phyloP scores from a whole-genome alignment of 306 rosid genomes.

The Parietaria judaica region DNA sequence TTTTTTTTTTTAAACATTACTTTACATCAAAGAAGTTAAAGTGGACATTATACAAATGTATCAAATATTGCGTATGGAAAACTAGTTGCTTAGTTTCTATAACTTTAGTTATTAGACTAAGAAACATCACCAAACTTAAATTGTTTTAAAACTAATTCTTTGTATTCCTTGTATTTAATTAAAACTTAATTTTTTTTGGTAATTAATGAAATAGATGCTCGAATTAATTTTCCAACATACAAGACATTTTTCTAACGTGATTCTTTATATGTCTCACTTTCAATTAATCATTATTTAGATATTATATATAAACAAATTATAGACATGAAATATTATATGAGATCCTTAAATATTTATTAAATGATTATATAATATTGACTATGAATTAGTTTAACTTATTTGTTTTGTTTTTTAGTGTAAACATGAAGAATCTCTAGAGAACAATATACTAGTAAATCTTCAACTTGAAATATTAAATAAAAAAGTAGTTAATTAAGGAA shows the following conservation, averaged over 20 bases:
- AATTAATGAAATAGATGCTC: background rate
- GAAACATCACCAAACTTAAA: slow-evolving; percentile 6
- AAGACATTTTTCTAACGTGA: background rate
- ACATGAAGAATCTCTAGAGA: no score
- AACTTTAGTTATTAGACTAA: slow-evolving; percentile 4
- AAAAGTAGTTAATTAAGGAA: no score
- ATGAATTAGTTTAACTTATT: no score
- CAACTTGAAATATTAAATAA: no score
- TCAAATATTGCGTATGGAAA: background rate
- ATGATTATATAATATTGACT: no score
- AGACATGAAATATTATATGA: slow-evolving; percentile 1
- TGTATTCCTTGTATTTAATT: background rate
- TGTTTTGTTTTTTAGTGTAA: no score
- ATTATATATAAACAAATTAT: background rate
- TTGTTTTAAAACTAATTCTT: background rate
- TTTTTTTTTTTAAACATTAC: background rate
- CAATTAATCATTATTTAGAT: background rate
- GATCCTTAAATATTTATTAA: background rate
- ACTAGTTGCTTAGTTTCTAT: slow-evolving; percentile 2
- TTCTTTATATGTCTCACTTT: slow-evolving; percentile 8
- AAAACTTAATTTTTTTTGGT: no score
- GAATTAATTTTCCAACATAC: background rate
- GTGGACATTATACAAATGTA: no score
- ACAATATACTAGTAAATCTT: no score
- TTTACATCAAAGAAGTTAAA: no score